A percentile compares a stretch with the other conserved stretches of the same genome.
phyloP scores from a whole-genome alignment of 2,329 filamentous ascomycete genomes.

The Aspergillus quadrilineatus region DNA sequence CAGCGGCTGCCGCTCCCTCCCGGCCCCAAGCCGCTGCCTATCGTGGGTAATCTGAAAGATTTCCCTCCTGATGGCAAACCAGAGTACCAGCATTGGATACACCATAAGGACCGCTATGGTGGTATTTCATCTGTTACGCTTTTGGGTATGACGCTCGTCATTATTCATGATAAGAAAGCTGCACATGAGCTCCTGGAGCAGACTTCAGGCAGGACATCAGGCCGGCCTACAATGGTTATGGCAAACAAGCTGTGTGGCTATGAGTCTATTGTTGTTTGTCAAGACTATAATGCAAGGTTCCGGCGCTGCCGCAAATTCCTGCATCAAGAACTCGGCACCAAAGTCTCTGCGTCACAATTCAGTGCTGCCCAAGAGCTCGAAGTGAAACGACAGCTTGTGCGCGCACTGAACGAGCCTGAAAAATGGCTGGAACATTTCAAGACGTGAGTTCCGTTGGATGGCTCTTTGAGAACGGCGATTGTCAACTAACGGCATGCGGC shows the following conservation, averaged over 20 bases:
- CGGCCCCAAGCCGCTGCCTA: slow-evolving; percentile 47
- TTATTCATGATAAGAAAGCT: slow-evolving; percentile 31
- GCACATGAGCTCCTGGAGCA: slow-evolving; percentile 35
- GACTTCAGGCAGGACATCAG: slow-evolving; percentile 26
- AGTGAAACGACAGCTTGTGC: slow-evolving; percentile 44
- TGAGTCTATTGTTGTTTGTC: slow-evolving; percentile 36
- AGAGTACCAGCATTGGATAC: slow-evolving; percentile 43
- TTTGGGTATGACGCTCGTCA: slow-evolving; percentile 32
- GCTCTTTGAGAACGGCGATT: neutral
- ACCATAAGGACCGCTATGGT: slow-evolving; percentile 42
- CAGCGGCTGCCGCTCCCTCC: slow-evolving; percentile 39
- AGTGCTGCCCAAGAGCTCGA: slow-evolving; percentile 46
- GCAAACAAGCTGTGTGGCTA: slow-evolving; percentile 43
- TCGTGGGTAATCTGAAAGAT: slow-evolving; percentile 52
- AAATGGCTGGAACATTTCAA: slow-evolving; percentile 44
- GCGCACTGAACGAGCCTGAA: slow-evolving; percentile 42
- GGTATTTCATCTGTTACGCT: slow-evolving; percentile 35
- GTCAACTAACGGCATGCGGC: neutral
- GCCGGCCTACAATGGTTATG: slow-evolving; percentile 28
- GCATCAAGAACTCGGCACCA: slow-evolving; percentile 47
- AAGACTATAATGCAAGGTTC: slow-evolving; percentile 38
- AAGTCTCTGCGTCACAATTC: slow-evolving; percentile 39
- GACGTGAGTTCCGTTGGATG: slow-evolving; percentile 13
- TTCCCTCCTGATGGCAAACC: slow-evolving; percentile 41
- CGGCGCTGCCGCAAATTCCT: slow-evolving; percentile 48